Percentiles rank a stretch among this genome's conserved stretches.
phyloP scores from a whole-genome alignment of 768 basidiomycete species.

The Amanita subjunquillea region DNA sequence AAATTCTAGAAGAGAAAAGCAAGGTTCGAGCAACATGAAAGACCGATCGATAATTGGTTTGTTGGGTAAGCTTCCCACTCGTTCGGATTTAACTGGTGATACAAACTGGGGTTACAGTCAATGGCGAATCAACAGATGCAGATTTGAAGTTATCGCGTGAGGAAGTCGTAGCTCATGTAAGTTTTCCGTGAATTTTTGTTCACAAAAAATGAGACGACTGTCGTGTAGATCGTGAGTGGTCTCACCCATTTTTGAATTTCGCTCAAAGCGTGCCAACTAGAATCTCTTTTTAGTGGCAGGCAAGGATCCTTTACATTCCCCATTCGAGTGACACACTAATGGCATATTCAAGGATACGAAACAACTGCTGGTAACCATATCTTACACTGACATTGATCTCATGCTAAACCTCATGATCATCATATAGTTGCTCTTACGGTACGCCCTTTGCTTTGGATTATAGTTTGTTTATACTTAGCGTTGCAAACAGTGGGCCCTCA shows the following conservation, averaged over 20 bases:
- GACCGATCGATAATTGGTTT: constrained; percentile 18
- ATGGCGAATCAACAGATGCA: constrained; percentile 17
- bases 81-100: background rate
- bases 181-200: background rate
- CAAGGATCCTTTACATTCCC: background rate
- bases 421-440: background rate
- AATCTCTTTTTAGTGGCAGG: constrained; percentile 12
- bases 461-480: background rate
- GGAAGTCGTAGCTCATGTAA: constrained; percentile 30
- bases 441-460: background rate
- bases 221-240: background rate
- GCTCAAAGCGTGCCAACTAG: background rate
- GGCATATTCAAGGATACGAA: constrained; percentile 9
- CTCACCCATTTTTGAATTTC: background rate
- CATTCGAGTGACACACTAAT: background rate
- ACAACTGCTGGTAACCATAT: constrained; percentile 6
- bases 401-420: background rate
- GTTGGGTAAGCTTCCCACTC: constrained; percentile 9
- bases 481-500: constrained; percentile 12
- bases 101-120: constrained; percentile 17
- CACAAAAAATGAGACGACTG: background rate
- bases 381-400: background rate
- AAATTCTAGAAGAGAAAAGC: constrained; percentile 9
- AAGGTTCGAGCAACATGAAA: constrained; percentile 7
- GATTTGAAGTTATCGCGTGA: constrained; percentile 23